Base-by-base conservation (phyloP, 164 flowering plant species). In the Stephania yunnanensis region DNA sequence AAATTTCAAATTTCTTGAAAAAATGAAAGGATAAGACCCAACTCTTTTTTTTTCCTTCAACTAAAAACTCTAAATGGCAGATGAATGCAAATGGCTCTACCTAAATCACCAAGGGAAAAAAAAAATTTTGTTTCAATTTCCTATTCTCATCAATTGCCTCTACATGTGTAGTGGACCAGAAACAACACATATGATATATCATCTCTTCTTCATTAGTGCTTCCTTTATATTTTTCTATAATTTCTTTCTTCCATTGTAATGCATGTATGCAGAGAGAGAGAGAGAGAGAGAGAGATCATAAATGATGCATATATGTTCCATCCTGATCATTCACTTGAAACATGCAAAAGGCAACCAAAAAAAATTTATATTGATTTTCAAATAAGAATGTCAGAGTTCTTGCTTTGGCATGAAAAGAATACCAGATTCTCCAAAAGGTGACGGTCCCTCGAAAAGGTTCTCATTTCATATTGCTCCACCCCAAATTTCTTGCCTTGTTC, bases 401-500 rank as follows among this genome's bases (percentile, higher is more conserved):
- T 48, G 53, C 53, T 48, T 48, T 48, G 53, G 53, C 4, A 4
- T 12, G 50, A 73, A 64, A 15, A 13, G 31, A 5, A 17, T 76
- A 95, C 99, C 98, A 95, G 84, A 79, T 89, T 95, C 86, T 95
- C 98, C 85, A 95, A 78, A 65, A 87, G 6, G 1, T 87, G 78
- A 8, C 90, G 94, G 82, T 95, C 99, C 83, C 85, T 88, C 73
- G 97, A 95, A 85, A 90, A 95, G 8, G 91, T 89, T 50, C 92
- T 86, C 99, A 95, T 95, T 85, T 95, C 99, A 83, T 80, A 91
- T 84, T 89, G 97, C 85, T 93, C 99, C 68, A 91, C 97, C 10
- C 98, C 99, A 82, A 89, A 95, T 78, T 81, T 86, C 77, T 93
- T 92, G 70, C 91, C 97, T 81, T 95, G 99, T 75, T 91, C 99